phyloP scores from a whole-genome alignment of 2,329 filamentous ascomycete genomes.

The Paraconiothyrium sp. region DNA sequence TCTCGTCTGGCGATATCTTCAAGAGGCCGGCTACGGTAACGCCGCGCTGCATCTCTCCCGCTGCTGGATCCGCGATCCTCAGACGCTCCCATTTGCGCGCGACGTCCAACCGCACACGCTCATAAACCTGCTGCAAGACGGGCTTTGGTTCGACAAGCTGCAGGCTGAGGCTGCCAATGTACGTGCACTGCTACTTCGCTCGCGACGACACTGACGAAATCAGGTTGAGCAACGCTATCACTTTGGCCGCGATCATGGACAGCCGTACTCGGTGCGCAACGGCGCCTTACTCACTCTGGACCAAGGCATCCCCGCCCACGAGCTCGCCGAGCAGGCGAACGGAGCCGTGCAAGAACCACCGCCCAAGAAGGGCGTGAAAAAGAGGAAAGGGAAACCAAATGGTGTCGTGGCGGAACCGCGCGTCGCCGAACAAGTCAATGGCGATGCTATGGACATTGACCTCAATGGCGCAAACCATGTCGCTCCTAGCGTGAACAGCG shows the following conservation, averaged over 20 bases:
- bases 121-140: constrained; percentile 70
- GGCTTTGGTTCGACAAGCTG: constrained; percentile 61
- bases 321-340: constrained; percentile 44
- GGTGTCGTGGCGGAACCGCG: constrained; percentile 22
- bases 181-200: constrained; percentile 18
- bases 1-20: constrained; percentile 65
- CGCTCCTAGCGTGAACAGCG: constrained; percentile 27
- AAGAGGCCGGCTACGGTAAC: constrained; percentile 63
- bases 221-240: constrained; percentile 46
- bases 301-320: constrained; percentile 46
- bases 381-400: constrained; percentile 48
- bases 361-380: constrained; percentile 45
- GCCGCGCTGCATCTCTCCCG: constrained; percentile 68
- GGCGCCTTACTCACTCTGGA: constrained; percentile 48
- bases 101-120: constrained; percentile 68
- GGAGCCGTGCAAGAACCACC: constrained; percentile 44
- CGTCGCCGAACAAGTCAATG: constrained; percentile 7
- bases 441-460: constrained; percentile 59
- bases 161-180: constrained; percentile 49
- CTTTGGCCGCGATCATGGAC: constrained; percentile 52
- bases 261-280: constrained; percentile 49
- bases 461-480: constrained; percentile 42
- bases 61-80: constrained; percentile 70
- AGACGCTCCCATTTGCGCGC: constrained; percentile 68
- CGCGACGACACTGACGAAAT: constrained; percentile 27